A percentile compares a stretch with the other conserved stretches of the same genome.
Evolutionary conservation across 768 basidiomycete genomes (phyloP).

Genomic region (Naganishia antarctica): DNA sequence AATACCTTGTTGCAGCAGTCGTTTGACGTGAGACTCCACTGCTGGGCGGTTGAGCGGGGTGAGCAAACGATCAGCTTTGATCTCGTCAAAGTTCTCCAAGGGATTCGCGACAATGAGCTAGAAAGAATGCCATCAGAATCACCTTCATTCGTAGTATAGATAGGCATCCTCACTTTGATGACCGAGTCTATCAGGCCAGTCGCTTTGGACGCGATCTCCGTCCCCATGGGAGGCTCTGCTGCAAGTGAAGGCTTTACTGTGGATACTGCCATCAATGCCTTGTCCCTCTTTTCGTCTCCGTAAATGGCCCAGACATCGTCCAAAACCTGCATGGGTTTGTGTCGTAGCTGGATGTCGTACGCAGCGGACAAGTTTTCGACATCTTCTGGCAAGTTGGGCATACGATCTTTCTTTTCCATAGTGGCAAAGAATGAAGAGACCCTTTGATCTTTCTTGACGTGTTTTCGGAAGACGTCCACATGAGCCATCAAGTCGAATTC

Average conservation of each 20-base stretch:
- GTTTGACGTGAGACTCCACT: constrained; percentile 52
- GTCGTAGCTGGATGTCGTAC: not conserved
- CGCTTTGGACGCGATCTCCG: not conserved
- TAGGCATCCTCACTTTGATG: constrained; percentile 58
- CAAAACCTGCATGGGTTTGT: constrained; percentile 15
- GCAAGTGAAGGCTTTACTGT: constrained; percentile 35
- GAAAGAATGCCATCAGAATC: too few relatives aligned
- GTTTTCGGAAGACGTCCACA: constrained; percentile 69
- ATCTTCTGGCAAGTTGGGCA: constrained; percentile 31
- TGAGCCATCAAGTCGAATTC: constrained; percentile 80
- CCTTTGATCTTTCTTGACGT: constrained; percentile 83
- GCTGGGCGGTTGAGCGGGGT: constrained; percentile 56
- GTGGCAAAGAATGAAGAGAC: constrained; percentile 47
- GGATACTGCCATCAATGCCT: constrained; percentile 50
- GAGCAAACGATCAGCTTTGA: constrained; percentile 31
- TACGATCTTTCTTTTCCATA: constrained; percentile 24
- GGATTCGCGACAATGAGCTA: constrained; percentile 21
- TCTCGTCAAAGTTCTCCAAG: constrained; percentile 1
- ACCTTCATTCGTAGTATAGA: not conserved
- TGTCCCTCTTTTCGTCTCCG: constrained; percentile 29
- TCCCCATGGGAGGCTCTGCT: constrained; percentile 48
- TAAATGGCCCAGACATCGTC: not conserved
- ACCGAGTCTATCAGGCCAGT: constrained; percentile 60
- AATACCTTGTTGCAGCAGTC: constrained; percentile 74
- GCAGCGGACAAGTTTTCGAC: constrained; percentile 20